phyloP scores from a whole-genome alignment of 2,329 filamentous ascomycete species.

The Trichoderma sp. region DNA sequence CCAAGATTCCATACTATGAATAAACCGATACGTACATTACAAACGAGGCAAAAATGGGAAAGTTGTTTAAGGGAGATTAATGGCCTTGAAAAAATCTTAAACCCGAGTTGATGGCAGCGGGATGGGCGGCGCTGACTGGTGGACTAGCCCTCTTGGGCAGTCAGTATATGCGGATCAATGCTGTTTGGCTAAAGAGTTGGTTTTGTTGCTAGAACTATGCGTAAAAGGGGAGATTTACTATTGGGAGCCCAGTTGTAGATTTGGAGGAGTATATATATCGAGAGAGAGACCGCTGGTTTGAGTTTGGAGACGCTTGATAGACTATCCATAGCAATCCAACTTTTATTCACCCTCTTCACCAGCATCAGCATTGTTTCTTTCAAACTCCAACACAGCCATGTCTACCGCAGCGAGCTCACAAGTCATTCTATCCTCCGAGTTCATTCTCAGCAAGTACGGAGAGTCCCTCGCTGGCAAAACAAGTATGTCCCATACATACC shows the following conservation, averaged over 20 bases:
- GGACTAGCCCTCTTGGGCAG: slow-evolving; percentile 8
- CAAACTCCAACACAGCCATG: neutral
- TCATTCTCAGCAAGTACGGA: neutral
- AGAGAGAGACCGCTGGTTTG: neutral
- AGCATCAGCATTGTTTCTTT: neutral
- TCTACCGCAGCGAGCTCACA: neutral
- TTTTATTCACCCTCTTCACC: neutral
- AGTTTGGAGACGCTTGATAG: neutral
- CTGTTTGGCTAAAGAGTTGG: neutral
- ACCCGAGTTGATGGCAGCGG: no score
- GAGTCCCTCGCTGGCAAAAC: slow-evolving; percentile 2
- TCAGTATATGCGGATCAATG: neutral
- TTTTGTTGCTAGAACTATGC: neutral
- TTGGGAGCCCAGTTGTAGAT: neutral
- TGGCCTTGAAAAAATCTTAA: neutral
- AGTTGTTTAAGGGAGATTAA: neutral
- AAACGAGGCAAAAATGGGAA: neutral
- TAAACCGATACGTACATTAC: neutral
- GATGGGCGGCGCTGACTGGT: slow-evolving; percentile 15
- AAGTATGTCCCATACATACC: neutral
- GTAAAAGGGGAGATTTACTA: neutral
- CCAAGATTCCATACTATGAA: no score
- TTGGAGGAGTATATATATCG: neutral
- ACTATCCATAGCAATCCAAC: neutral
- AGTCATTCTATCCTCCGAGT: slow-evolving; percentile 14